phyloP scores from a whole-genome alignment of 1,284 basidiomycete genomes.

The Flammula alnicola region DNA sequence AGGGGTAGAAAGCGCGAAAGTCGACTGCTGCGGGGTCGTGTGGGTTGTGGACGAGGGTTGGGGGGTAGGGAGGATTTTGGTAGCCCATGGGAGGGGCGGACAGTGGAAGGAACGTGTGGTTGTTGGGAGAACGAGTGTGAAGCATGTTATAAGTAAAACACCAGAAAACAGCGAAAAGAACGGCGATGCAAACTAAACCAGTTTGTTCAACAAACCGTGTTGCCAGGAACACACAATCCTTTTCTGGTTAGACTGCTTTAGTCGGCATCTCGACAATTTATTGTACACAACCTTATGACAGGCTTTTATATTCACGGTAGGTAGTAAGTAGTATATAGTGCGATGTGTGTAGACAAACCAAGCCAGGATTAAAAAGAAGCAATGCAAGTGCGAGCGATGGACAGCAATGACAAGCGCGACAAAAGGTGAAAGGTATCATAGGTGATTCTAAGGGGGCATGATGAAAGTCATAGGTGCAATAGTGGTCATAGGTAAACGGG shows the following conservation, averaged over 20 bases:
- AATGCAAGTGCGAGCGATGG: conserved; percentile 15
- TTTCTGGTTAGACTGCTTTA: conserved; percentile 21
- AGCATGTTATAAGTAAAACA: conserved; percentile 29
- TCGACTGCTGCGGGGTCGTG: conserved; percentile 61
- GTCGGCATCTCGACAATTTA: conserved; percentile 13
- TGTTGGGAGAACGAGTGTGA: conserved; percentile 30
- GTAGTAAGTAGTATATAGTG: conserved; percentile 9
- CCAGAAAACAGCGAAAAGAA: conserved; percentile 38
- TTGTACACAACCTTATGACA: no score
- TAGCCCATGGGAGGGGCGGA: conserved; percentile 27
- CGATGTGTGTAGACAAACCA: conserved; percentile 8
- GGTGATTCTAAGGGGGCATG: conserved; percentile 6
- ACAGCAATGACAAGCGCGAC: conserved; percentile 16
- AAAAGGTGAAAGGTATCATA: conserved; percentile 13
- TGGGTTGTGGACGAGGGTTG: conserved; percentile 27
- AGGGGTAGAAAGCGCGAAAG: conserved; percentile 79
- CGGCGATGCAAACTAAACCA: conserved; percentile 24
- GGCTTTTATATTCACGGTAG: conserved; percentile 11
- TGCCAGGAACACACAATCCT: conserved; percentile 21
- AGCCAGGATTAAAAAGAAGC: conserved; percentile 14
- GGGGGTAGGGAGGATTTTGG: conserved; percentile 28
- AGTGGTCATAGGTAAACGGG: conserved; percentile 9
- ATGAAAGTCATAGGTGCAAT: conserved; percentile 12
- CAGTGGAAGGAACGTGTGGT: conserved; percentile 24
- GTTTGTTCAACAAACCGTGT: conserved; percentile 20